Percentiles rank a stretch among this genome's conserved stretches.
Conservation (phyloP, 805 yeast species). For the Candida qinlingensis region DNA sequence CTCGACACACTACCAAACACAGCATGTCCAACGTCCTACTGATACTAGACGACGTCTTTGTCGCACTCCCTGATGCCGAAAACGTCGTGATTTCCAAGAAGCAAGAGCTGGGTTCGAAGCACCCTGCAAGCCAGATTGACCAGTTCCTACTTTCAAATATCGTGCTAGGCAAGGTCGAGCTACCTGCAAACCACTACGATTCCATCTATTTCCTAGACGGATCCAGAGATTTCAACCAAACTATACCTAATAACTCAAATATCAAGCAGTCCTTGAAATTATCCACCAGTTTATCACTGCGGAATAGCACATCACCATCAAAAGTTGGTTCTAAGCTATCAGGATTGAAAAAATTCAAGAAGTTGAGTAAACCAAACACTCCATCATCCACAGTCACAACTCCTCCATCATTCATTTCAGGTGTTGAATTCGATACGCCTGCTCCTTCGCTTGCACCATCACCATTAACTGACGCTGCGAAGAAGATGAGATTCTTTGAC, state of each 20-base stretch:
- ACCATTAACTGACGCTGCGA: slow-evolving; percentile 11
- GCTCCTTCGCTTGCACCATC: slow-evolving; percentile 19
- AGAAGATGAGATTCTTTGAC: slow-evolving; percentile 20
- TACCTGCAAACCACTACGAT: slow-evolving; percentile 19
- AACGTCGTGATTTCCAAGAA: slow-evolving; percentile 15
- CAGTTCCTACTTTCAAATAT: slow-evolving; percentile 24
- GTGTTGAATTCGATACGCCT: slow-evolving; percentile 7
- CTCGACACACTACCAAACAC: background rate
- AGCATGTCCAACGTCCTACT: slow-evolving; percentile 21
- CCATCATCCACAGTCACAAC: background rate
- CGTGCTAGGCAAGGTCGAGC: slow-evolving; percentile 18
- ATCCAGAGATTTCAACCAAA: slow-evolving; percentile 15
- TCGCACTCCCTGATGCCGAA: slow-evolving; percentile 21
- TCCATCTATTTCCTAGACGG: slow-evolving; percentile 22
- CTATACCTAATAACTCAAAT: slow-evolving; percentile 21
- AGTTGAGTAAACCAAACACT: slow-evolving; percentile 11
- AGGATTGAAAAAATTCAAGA: slow-evolving; percentile 24
- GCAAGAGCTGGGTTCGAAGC: slow-evolving; percentile 9
- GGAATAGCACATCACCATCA: slow-evolving; percentile 3
- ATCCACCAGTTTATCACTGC: slow-evolving; percentile 7
- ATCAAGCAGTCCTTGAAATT: slow-evolving; percentile 19
- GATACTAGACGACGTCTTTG: slow-evolving; percentile 22
- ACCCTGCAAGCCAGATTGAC: slow-evolving; percentile 15
- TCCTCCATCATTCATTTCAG: background rate
- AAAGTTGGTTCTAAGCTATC: slow-evolving; percentile 23